Evolutionary conservation across 306 rosid species (phyloP).

Genomic region (Pyrus betulifolia): DNA sequence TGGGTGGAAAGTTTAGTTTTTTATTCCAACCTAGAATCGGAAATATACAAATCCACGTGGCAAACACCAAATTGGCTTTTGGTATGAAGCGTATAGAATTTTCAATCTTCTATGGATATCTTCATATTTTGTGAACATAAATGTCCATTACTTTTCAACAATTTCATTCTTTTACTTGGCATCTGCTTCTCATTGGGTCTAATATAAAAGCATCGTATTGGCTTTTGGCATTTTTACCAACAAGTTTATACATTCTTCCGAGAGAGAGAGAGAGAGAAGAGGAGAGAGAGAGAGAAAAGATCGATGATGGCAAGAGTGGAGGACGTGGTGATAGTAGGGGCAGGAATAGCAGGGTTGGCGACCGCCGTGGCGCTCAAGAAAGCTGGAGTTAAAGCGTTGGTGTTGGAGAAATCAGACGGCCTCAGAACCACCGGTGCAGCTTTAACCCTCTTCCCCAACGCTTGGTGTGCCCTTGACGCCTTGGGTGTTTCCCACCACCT

Average conservation of each 20-base stretch:
- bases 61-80: no score
- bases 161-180: no score
- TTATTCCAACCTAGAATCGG: no score
- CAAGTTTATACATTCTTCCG: background rate
- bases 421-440: background rate
- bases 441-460: conserved; percentile 5
- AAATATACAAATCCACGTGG: no score
- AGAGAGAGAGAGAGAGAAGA: background rate
- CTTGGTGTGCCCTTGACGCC: conserved; percentile 11
- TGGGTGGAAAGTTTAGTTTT: no score
- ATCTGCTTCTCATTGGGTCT: no score
- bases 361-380: conserved; percentile 11
- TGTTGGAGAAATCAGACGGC: conserved; percentile 4
- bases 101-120: no score
- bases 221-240: no score
- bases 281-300: background rate
- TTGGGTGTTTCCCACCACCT: conserved; percentile 3
- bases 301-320: background rate
- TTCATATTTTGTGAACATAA: no score
- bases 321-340: conserved; percentile 14
- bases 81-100: no score
- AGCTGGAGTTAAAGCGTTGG: conserved; percentile 8
- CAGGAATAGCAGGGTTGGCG: conserved; percentile 17
- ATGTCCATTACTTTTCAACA: no score
- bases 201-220: no score